Percentiles rank a stretch among this genome's conserved stretches.
Evolutionary conservation across 2,329 filamentous ascomycete genomes (phyloP).

Genomic region (Knoxdaviesia proteae): DNA sequence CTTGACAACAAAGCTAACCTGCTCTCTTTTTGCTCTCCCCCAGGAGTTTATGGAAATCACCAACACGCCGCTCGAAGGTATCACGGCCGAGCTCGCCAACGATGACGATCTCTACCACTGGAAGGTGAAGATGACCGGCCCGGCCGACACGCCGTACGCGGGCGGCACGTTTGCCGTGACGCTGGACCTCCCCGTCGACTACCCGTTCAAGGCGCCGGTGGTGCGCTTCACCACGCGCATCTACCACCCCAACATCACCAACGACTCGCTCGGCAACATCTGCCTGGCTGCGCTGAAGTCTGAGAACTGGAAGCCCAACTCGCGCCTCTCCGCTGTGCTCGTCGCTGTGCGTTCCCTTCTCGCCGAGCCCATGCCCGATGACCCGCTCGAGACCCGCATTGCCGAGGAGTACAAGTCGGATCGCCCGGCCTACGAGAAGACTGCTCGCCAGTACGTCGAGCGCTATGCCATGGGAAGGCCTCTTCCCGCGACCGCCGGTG

Average conservation of each 20-base stretch:
- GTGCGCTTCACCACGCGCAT: conserved; percentile 73
- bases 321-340: conserved; percentile 54
- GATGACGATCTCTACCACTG: conserved; percentile 29
- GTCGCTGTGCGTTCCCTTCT: conserved; percentile 57
- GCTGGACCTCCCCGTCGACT: conserved; percentile 54
- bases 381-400: conserved; percentile 71
- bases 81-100: conserved; percentile 22
- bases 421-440: conserved; percentile 49
- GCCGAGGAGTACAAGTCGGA: conserved; percentile 65
- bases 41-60: conserved; percentile 34
- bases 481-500: no score
- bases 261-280: conserved; percentile 68
- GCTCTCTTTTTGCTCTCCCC: conserved; percentile 2
- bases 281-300: conserved; percentile 67
- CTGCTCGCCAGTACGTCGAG: conserved; percentile 50
- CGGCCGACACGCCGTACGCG: conserved; percentile 24
- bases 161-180: conserved; percentile 56
- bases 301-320: conserved; percentile 83
- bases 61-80: conserved; percentile 22
- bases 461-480: conserved; percentile 38
- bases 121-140: conserved; percentile 26
- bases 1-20: neutral
- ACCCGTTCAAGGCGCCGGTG: conserved; percentile 74
- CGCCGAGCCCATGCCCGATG: conserved; percentile 66
- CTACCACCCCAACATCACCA: conserved; percentile 88